Base-by-base conservation (phyloP, 148 eudicot species). In the Bassia scoparia region DNA sequence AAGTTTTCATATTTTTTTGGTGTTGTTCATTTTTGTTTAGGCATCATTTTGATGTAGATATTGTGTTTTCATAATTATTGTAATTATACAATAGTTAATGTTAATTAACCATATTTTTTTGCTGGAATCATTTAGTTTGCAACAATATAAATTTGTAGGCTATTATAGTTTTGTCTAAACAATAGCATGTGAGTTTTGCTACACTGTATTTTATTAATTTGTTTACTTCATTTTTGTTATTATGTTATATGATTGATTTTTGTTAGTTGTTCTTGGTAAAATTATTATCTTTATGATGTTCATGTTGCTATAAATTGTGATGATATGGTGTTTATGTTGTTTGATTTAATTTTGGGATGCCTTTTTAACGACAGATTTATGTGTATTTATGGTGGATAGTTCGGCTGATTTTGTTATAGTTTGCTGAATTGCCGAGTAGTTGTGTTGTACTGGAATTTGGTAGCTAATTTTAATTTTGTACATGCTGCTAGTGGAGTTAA, bases 101-200 rank as follows among this genome's bases (percentile, higher is more conserved):
- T n/a, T n/a, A n/a, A n/a, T n/a, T n/a, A n/a, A n/a, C n/a, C n/a
- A n/a, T n/a, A n/a, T n/a, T n/a, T n/a, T n/a, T n/a, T n/a, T n/a
- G n/a, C n/a, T n/a, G n/a, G n/a, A n/a, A n/a, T n/a, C n/a, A n/a
- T n/a, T n/a, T n/a, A n/a, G n/a, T n/a, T n/a, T n/a, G n/a, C n/a
- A n/a, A n/a, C n/a, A n/a, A n/a, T n/a, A n/a, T n/a, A n/a, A n/a
- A n/a, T n/a, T n/a, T n/a, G n/a, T n/a, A n/a, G n/a, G n/a, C n/a
- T n/a, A n/a, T n/a, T n/a, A n/a, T n/a, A n/a, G n/a, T n/a, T n/a
- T n/a, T n/a, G n/a, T n/a, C n/a, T n/a, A n/a, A n/a, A n/a, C n/a
- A n/a, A n/a, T n/a, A 89, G 86, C 91, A 87, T 71, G 96, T 89
- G 78, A 89, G 91, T 84, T 15, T 62, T 80, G 52, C 29, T 70